Base-by-base conservation (phyloP, 805 yeast species). In the Wickerhamiella qilinensis region DNA sequence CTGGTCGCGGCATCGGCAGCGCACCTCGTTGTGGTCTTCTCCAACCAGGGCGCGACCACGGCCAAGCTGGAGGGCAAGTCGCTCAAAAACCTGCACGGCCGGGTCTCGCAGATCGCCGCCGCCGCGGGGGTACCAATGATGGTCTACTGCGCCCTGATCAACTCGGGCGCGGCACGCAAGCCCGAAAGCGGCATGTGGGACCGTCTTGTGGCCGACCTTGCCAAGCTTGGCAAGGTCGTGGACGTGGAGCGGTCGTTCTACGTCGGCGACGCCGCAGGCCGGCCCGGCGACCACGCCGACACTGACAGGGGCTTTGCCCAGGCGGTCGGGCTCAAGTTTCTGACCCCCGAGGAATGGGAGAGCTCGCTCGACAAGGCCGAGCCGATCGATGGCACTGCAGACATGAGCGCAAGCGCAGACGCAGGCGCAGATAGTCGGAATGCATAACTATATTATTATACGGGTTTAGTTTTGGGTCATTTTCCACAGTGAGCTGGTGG, bases 201-300 rank as follows among this genome's bases (percentile, higher is more conserved):
- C 1, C 68, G 64, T 36, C 60, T 80, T 25, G 42, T 49, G 5
- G 48, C 54, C 14, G 75, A 69, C 46, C 43, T 72, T 12, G 41
- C 49, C 14, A 35, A 43, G 3, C 37, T 38, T 16, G 43, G 33
- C 11, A 37, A 46, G 0, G 40, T 41, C 7, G 47, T 75, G 2
- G 75, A 73, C 47, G 36, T 53, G 36, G 58, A 52, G 0, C 46
- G 56, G 8, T 70, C 82, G 37, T 63, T 75, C 38, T 91, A 60
- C 55, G 86, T 85, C n/a, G 98, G 98, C 4, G 98, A 88, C 60
- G 97, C 97, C 0, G 97, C 95, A 5, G 98, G 97, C 1, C 64
- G 97, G 38, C 50, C 53, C 2, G 56, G 52, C 0, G 97, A 88
- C 56, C 80, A 77, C 53, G 81, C 91, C 64, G 85, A 81, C 48